phyloP scores from a whole-genome alignment of 129 eudicot species.

The Flaveria bidentis region DNA sequence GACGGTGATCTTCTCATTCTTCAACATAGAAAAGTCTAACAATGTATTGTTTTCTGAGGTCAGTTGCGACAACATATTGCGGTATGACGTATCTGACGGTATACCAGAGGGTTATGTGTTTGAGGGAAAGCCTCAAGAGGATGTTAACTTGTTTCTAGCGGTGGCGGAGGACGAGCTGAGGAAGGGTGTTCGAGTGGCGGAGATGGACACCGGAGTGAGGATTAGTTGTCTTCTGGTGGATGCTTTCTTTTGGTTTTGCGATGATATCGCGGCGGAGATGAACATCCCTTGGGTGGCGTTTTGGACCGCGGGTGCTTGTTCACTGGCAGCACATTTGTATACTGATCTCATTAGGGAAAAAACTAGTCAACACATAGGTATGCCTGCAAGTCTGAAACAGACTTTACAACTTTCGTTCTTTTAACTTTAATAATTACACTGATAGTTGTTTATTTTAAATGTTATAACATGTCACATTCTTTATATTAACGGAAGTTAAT shows the following conservation, averaged over 20 bases:
- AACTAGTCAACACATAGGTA: conserved; percentile 36
- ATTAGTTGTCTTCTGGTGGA: conserved; percentile 58
- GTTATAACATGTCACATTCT: no score
- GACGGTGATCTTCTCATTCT: conserved; percentile 46
- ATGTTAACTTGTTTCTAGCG: conserved; percentile 45
- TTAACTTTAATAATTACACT: no score
- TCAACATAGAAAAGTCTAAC: conserved; percentile 38
- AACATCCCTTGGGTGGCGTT: conserved; percentile 64
- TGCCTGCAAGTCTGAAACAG: not conserved
- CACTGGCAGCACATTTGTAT: conserved; percentile 46
- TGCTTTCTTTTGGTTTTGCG: conserved; percentile 59
- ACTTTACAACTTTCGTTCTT: no score
- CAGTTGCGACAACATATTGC: conserved; percentile 29
- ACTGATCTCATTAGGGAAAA: conserved; percentile 49
- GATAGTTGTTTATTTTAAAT: no score
- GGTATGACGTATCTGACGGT: conserved; percentile 54
- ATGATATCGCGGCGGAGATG: conserved; percentile 53
- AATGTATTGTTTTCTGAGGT: conserved; percentile 23
- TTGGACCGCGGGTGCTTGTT: conserved; percentile 56
- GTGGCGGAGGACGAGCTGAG: conserved; percentile 53
- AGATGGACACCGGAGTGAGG: conserved; percentile 37
- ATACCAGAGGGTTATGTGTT: conserved; percentile 47
- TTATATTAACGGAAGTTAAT: not conserved
- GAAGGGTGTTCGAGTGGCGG: conserved; percentile 46
- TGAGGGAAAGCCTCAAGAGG: conserved; percentile 51